phyloP scores from a whole-genome alignment of 2,329 filamentous ascomycete genomes.

The Aspergillus quadricinctus region DNA sequence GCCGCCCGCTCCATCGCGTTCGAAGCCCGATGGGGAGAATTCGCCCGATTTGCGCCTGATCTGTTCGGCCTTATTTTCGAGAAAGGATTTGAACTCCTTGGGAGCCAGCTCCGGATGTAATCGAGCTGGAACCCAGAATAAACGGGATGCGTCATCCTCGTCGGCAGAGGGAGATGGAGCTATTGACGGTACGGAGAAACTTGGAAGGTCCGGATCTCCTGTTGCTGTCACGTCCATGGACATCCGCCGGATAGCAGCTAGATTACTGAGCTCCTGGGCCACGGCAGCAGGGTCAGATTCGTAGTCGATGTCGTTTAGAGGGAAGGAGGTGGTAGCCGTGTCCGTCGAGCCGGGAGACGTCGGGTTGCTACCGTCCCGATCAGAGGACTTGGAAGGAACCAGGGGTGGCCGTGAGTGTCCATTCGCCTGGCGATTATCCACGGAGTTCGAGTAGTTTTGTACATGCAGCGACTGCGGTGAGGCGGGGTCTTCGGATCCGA shows the following conservation, averaged over 20 bases:
- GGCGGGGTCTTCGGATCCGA: constrained; percentile 23
- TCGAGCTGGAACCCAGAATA: constrained; percentile 94
- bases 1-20: constrained; percentile 51
- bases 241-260: constrained; percentile 85
- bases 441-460: constrained; percentile 33
- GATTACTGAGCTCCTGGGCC: constrained; percentile 84
- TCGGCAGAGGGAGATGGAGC: constrained; percentile 51
- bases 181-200: constrained; percentile 39
- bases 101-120: constrained; percentile 93
- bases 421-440: constrained; percentile 25
- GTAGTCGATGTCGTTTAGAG: constrained; percentile 79
- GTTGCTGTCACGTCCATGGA: constrained; percentile 81
- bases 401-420: constrained; percentile 26
- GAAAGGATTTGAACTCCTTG: constrained; percentile 92
- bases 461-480: constrained; percentile 25
- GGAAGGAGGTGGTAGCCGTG: constrained; percentile 59
- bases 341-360: constrained; percentile 54
- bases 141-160: constrained; percentile 78
- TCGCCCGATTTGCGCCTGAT: constrained; percentile 81
- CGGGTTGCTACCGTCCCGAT: constrained; percentile 47
- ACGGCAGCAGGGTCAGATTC: constrained; percentile 87
- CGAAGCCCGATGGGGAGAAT: constrained; percentile 52
- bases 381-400: constrained; percentile 26
- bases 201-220: constrained; percentile 54
- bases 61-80: constrained; percentile 87